Evolutionary conservation across 2,329 filamentous ascomycete genomes (phyloP), one percentile per base, ranked within the genome.

Genomic region (Talaromyces sp.): DNA sequence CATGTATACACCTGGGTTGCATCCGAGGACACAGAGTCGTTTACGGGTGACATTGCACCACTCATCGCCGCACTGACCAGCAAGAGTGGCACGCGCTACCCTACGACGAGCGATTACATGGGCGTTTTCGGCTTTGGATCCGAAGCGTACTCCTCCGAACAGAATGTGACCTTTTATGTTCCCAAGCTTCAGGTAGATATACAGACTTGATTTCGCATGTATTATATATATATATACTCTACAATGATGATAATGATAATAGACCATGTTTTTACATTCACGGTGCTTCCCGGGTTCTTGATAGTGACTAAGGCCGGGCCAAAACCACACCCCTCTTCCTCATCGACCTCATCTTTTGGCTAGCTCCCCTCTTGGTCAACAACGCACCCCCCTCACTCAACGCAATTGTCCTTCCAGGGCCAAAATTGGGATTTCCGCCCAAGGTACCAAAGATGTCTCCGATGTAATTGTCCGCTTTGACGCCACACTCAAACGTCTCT

Each of bases 391-490:
- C 69, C 35, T 70, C 69, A 2, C 60, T 60, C 27, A 72, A 61
- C 6, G 70, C 66, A 37, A 70, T 63, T 8, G 63, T 27, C 9
- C 67, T 65, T 3, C 73, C 68, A 31, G 74, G 73, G 0, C 88
- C 88, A 74, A 90, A 91, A 72, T 90, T 86, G 0, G 88, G 88
- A 47, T 76, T 73, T 27, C 64, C 64, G 1, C 88, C 88, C 3
- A 92, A 76, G 10, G 84, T 88, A 14, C 88, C 89, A 68, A 91
- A 88, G 62, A 92, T 88, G 71, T 91, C 88, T 6, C 89, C 89
- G 43, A 91, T 77, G 70, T 92, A 92, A 70, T 91, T 91, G 1
- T 73, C 78, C 0, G 88, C 77, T 66, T 78, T 73, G 45, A 92
- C 76, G 2, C 90, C 90, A 1, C 72, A 68, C 41, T 79, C 75